Evolutionary conservation across 164 flowering plant genomes (phyloP), one percentile per base, ranked within the genome.

Genomic region (Dillenia suffruticosa): DNA sequence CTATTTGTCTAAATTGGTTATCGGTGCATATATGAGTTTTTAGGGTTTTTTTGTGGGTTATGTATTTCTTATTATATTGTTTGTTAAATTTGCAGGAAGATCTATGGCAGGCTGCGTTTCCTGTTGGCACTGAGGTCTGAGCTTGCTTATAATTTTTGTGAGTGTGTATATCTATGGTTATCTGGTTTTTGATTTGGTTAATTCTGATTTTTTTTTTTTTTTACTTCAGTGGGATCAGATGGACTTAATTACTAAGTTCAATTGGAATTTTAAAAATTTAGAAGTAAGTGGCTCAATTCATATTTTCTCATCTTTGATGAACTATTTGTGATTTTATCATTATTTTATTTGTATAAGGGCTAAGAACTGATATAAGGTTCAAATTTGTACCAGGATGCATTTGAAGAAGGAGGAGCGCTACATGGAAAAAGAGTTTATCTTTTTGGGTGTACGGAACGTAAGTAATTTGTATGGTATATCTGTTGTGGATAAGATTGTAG

Each of bases 111-210:
- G 78, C 76, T 43, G 83, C 74, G 13, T 89, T 86, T 51, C 97
- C 97, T 11, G 91, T 95, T 66, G 99, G 99, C 24, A 91, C 99
- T 0, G 99, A 95, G 99, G 99, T 89, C 57, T 61, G 77, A 9
- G 44, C 51, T 12, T 50, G 46, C 12, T 53, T 45, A 32, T 32
- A 32, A 32, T 32, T 32, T 19, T 32, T 32, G 40, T 6, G 40
- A 32, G 40, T 32, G 40, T 32, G 5, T 32, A 32, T 32, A 32
- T 5, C 40, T 32, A 32, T 32, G 0, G 7, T 32, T 32, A 9
- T 60, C 24, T 61, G 22, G 11, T 8, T 47, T 49, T 9, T 9
- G 12, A 17, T 45, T 48, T 16, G 9, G 1, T 56, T 51, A 13
- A 56, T 65, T 49, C 9, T 45, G 24, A 11, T 57, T 1, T 56